Conservation (phyloP, 192 early-diverging fungal genomes). For the Coemansia sp. region DNA sequence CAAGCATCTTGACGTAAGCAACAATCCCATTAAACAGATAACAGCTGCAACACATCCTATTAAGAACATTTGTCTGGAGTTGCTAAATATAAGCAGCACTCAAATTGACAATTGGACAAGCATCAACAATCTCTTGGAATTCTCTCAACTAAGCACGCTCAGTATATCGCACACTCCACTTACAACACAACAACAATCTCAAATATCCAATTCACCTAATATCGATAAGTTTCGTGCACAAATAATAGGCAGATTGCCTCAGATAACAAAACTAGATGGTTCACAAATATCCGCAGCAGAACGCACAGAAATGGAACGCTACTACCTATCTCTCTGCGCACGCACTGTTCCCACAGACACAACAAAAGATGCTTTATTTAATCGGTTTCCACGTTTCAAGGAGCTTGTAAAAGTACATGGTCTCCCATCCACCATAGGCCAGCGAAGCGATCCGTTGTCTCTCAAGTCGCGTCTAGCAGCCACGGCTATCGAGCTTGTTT, state of each 20-base stretch:
- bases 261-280: conserved; percentile 30
- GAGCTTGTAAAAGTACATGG: conserved; percentile 29
- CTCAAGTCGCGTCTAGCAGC: conserved; percentile 16
- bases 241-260: conserved; percentile 15
- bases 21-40: conserved; percentile 15
- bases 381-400: conserved; percentile 12
- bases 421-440: neutral
- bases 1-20: conserved; percentile 17
- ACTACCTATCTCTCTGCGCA: conserved; percentile 29
- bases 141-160: conserved; percentile 7
- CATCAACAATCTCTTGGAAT: neutral
- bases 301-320: conserved; percentile 51
- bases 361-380: conserved; percentile 4
- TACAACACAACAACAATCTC: neutral
- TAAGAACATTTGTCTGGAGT: neutral
- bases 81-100: conserved; percentile 32
- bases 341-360: neutral
- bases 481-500: conserved; percentile 9
- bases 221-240: conserved; percentile 2
- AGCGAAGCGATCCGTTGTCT: neutral
- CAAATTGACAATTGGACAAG: conserved; percentile 8
- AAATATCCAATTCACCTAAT: neutral
- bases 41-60: neutral
- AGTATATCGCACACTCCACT: conserved; percentile 9
- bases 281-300: conserved; percentile 19